Percentiles rank a stretch among this genome's conserved stretches.
Conservation (phyloP, 345 rosid species). For the Syzygium grande region DNA sequence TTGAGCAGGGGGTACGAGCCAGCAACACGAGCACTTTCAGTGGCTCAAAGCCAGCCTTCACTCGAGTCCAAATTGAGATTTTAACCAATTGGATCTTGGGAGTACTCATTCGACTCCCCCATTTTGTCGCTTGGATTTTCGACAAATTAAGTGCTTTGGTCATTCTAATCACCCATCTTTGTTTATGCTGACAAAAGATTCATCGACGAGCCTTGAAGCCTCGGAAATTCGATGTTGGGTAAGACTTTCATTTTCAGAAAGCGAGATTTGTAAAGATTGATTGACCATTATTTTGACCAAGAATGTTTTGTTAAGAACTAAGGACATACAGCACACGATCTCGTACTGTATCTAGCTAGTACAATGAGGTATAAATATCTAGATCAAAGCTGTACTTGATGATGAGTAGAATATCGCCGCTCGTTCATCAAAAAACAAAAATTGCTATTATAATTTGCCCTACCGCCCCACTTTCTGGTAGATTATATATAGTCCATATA, state of each 20-base stretch:
- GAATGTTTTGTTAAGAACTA: not conserved
- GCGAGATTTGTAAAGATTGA: not conserved
- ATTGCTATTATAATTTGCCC: not conserved
- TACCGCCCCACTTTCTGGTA: not conserved
- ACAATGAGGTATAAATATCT: not conserved
- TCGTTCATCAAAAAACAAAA: not conserved
- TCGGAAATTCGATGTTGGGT: not conserved
- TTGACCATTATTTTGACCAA: not conserved
- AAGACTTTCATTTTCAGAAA: not conserved
- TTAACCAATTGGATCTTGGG: not conserved
- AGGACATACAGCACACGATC: not conserved
- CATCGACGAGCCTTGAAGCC: not conserved
- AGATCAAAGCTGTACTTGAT: not conserved
- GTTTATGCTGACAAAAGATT: not conserved
- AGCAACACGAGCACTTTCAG: slow-evolving; percentile 13
- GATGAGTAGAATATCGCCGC: not conserved
- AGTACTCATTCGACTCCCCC: not conserved
- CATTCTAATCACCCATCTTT: not conserved
- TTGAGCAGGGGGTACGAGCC: not conserved
- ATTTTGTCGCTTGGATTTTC: not conserved
- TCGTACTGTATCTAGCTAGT: not conserved
- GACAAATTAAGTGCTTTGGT: not conserved
- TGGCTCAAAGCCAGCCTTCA: slow-evolving; percentile 4
- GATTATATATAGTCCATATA: not conserved
- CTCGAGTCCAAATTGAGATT: not conserved